A percentile compares a stretch with the other conserved stretches of the same genome.
These are phyloP conservation scores for Panaeolus papilionaceus DNA, from an alignment of 768 basidiomycete species.

Conservation along the genomic window DNA sequence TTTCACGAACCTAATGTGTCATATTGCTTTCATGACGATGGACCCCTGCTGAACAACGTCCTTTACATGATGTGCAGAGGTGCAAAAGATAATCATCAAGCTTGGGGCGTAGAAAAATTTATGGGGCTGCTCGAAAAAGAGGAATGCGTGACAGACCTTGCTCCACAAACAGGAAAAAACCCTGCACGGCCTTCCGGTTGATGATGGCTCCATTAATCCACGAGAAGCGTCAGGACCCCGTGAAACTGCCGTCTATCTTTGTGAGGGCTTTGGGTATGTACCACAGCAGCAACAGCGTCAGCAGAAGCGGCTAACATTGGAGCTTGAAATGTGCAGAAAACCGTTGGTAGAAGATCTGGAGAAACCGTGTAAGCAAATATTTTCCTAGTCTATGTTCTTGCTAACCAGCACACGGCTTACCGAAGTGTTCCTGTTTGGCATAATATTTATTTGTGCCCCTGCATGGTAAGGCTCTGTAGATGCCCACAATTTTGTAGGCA, in stretches of 20 bases:
- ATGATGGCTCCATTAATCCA: slow-evolving; percentile 6
- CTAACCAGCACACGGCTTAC: slow-evolving; percentile 1
- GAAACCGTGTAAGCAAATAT: background rate
- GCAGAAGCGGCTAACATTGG: background rate
- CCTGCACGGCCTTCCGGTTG: slow-evolving; percentile 9
- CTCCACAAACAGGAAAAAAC: slow-evolving; percentile 11
- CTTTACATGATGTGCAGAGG: background rate
- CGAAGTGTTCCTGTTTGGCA: slow-evolving; percentile 13
- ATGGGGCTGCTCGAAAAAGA: background rate
- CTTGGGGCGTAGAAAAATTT: background rate
- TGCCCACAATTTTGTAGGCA: no score
- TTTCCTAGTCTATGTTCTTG: background rate
- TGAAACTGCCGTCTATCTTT: background rate
- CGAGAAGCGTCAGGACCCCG: background rate
- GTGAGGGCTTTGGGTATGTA: no score
- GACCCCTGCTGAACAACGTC: background rate
- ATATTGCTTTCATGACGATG: background rate
- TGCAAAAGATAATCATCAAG: background rate
- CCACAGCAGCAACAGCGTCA: background rate
- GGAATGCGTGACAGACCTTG: slow-evolving; percentile 3
- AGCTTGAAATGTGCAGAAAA: background rate
- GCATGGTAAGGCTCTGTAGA: background rate
- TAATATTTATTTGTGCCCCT: slow-evolving; percentile 6
- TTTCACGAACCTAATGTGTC: background rate
- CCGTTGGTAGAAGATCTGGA: background rate